Percentiles rank a stretch among this genome's conserved stretches.
These are phyloP conservation scores for Pseudogymnoascus sp. DNA, from an alignment of 2,329 filamentous ascomycete species.

Conservation along the genomic window DNA sequence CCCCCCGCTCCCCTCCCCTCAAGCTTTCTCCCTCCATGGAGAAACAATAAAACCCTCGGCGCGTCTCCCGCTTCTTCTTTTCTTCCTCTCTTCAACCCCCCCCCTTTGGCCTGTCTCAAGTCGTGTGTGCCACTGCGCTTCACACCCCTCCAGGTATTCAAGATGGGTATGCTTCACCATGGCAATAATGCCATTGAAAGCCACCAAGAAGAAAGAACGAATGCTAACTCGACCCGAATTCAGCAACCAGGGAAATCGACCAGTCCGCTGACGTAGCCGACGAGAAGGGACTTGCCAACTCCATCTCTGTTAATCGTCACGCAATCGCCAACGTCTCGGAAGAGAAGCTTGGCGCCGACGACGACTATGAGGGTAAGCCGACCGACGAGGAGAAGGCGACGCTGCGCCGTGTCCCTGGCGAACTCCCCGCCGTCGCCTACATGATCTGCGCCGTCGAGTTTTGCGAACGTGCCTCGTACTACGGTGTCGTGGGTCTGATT, in stretches of 20 bases:
- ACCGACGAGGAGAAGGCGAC: constrained; percentile 54
- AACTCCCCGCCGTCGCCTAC: constrained; percentile 57
- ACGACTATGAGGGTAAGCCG: constrained; percentile 29
- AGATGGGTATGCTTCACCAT: constrained; percentile 14
- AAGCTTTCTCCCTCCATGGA: not conserved
- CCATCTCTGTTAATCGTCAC: constrained; percentile 14
- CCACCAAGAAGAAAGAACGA: not conserved
- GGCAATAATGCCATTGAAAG: not conserved
- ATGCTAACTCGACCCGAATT: not conserved
- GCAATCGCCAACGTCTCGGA: constrained; percentile 16
- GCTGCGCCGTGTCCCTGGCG: constrained; percentile 54
- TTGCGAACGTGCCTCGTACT: constrained; percentile 71
- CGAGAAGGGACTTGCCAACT: constrained; percentile 12
- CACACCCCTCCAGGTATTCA: not conserved
- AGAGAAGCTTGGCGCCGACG: constrained; percentile 18
- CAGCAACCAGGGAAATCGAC: not conserved
- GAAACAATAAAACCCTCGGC: not conserved
- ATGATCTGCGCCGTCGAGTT: constrained; percentile 65
- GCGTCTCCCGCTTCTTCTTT: not conserved
- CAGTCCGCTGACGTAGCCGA: not conserved
- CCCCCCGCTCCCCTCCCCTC: not conserved
- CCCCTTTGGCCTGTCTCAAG: not conserved
- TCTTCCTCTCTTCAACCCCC: not conserved
- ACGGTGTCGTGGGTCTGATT: constrained; percentile 53
- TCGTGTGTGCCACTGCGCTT: not conserved